Percentiles rank a stretch among this genome's conserved stretches.
Conservation (phyloP, 2,329 filamentous ascomycete species). For the Clathrospora elynae region DNA sequence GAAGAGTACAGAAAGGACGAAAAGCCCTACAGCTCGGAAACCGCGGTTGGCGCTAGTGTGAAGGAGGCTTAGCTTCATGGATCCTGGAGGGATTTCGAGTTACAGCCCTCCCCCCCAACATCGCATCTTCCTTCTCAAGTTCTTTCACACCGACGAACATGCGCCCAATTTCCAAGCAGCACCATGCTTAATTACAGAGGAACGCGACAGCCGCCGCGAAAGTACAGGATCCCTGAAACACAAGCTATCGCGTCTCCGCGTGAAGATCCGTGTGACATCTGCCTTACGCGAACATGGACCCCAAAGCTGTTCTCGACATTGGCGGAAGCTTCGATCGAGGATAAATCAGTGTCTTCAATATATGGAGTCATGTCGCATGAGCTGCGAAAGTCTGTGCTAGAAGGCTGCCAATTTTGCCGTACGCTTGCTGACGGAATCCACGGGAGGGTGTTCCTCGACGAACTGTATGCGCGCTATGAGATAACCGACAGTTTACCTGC, state of each 20-base stretch:
- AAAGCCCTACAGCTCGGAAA: too few species aligned
- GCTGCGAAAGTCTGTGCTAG: constrained; percentile 6
- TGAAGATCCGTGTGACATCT: too few species aligned
- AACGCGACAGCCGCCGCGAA: constrained; percentile 7
- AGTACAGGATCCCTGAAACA: constrained; percentile 5
- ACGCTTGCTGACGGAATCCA: constrained; percentile 15
- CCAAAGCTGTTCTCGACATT: too few species aligned
- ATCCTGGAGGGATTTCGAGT: too few species aligned
- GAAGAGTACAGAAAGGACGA: too few species aligned
- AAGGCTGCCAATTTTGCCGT: constrained; percentile 10
- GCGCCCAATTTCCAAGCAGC: neutral
- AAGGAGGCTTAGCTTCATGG: too few species aligned
- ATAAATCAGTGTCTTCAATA: neutral
- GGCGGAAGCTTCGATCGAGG: too few species aligned
- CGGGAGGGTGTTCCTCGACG: constrained; percentile 10
- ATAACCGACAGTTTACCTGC: constrained; percentile 4
- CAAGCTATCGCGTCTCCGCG: neutral
- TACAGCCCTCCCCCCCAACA: too few species aligned
- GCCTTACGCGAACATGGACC: too few species aligned
- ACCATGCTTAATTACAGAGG: constrained; percentile 12
- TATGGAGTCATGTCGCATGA: constrained; percentile 5
- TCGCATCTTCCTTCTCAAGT: too few species aligned
- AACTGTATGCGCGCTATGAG: constrained; percentile 4
- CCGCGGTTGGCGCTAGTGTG: too few species aligned
- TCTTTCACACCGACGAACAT: too few species aligned